Percentiles rank a stretch among this genome's conserved stretches.
Evolutionary conservation across 192 early-diverging fungal genomes (phyloP).

Genomic region (Chytriomyces sp.): DNA sequence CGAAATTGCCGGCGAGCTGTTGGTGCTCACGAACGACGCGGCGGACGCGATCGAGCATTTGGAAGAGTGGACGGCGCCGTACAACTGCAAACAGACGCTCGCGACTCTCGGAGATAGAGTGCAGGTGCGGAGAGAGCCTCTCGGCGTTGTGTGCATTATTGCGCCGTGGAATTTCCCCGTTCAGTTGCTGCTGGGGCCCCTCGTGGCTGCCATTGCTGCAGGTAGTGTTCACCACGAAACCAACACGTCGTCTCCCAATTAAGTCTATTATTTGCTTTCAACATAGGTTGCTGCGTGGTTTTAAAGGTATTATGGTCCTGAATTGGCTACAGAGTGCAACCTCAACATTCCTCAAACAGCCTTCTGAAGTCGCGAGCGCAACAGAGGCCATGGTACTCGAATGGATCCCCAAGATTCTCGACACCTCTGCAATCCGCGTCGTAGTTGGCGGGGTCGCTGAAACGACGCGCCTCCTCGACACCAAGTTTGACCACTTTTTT

Average conservation of each 20-base stretch:
- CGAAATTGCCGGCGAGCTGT: conserved; percentile 24
- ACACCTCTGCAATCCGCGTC: conserved; percentile 60
- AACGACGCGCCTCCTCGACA: conserved; percentile 64
- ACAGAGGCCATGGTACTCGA: conserved; percentile 62
- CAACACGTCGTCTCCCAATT: no score
- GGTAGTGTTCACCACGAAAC: no score
- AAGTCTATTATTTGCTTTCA: neutral
- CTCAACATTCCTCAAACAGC: conserved; percentile 56
- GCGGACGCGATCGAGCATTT: conserved; percentile 27
- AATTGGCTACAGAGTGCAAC: neutral
- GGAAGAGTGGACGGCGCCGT: conserved; percentile 37
- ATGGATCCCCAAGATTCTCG: conserved; percentile 76
- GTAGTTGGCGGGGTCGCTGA: conserved; percentile 76
- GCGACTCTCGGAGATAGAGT: conserved; percentile 9
- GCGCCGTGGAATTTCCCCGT: conserved; percentile 44
- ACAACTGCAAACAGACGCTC: neutral
- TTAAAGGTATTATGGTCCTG: conserved; percentile 31
- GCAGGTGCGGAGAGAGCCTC: conserved; percentile 59
- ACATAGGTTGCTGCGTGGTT: conserved; percentile 72
- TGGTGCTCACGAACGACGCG: neutral
- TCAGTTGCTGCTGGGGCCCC: conserved; percentile 67
- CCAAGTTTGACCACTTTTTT: conserved; percentile 87
- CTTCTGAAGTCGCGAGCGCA: conserved; percentile 75
- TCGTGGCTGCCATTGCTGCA: conserved; percentile 84
- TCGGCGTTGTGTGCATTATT: conserved; percentile 75